Conservation (phyloP, 805 yeast species). For the Ogataea minuta region DNA sequence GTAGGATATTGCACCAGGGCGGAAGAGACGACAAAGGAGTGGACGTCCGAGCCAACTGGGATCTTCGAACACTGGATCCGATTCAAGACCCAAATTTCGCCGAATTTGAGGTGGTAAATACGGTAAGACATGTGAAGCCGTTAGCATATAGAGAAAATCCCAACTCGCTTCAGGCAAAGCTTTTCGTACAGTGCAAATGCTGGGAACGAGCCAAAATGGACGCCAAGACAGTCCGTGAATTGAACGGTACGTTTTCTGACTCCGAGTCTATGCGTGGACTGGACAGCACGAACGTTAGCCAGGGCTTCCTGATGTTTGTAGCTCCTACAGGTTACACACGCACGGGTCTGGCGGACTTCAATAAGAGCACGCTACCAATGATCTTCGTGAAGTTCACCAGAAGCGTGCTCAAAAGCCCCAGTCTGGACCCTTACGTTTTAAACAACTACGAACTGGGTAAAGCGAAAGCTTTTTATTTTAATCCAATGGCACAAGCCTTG, state of each 20-base stretch:
- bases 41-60: slow-evolving; percentile 55
- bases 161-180: slow-evolving; percentile 34
- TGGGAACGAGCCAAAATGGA: slow-evolving; percentile 40
- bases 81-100: slow-evolving; percentile 4
- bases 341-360: slow-evolving; percentile 46
- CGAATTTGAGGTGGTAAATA: slow-evolving; percentile 24
- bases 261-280: slow-evolving; percentile 14
- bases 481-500: slow-evolving; percentile 36
- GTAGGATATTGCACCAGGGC: slow-evolving; percentile 44
- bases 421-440: slow-evolving; percentile 31
- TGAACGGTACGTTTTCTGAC: slow-evolving; percentile 48
- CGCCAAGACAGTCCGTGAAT: slow-evolving; percentile 49
- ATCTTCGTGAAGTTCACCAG: slow-evolving; percentile 42
- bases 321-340: slow-evolving; percentile 47
- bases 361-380: slow-evolving; percentile 45
- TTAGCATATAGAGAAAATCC: slow-evolving; percentile 16
- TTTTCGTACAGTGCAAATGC: slow-evolving; percentile 58
- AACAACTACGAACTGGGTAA: slow-evolving; percentile 40
- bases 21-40: slow-evolving; percentile 58
- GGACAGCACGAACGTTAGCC: slow-evolving; percentile 1
- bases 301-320: slow-evolving; percentile 41
- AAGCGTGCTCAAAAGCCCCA: slow-evolving; percentile 23
- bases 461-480: slow-evolving; percentile 37
- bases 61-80: slow-evolving; percentile 21
- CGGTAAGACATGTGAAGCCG: slow-evolving; percentile 24